Evolutionary conservation across 202 grass and related monocot species (phyloP), one percentile per base, ranked within the genome.

Genomic region (Miscanthus sacchariflorus): DNA sequence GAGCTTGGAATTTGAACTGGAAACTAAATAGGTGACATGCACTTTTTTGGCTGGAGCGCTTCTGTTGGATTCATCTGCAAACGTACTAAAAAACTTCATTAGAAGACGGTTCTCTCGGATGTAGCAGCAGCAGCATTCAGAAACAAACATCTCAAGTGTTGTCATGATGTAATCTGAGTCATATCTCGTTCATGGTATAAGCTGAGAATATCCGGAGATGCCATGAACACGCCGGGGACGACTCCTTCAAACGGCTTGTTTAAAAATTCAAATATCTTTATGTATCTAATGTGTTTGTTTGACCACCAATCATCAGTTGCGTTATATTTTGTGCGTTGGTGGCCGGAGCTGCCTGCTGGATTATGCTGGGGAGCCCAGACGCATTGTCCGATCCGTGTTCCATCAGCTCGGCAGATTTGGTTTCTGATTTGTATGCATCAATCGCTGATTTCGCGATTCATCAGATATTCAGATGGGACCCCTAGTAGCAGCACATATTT

Each of bases 141-240:
- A 79, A 85, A 46, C 1, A 24, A 4, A 50, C 4, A 83, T 58
- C 18, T 77, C 36, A 19, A 42, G 12, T 59, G 7, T 83, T 83
- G 24, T 54, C 54, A 19, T 83, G 73, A 3, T n/a, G 4, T 61
- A 43, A 83, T 21, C 81, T 4, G 50, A 44, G 54, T 63, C 5
- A 59, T 21, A 35, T 50, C 44, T 83, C 74, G 49, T 72, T 79
- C 54, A 73, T 83, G 67, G 79, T 19, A 83, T 74, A 67, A 67
- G 0, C 23, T 49, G 44, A 83, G 80, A 46, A 87, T 87, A 87
- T 90, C 56, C 84, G 52, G 50, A 35, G 43, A 7, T 54, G 67
- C 28, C 54, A 64, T 36, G 35, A 45, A 18, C 52, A 28, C 6
- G 30, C 24, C 17, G 28, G 25, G 18, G 23, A 67, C 66, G 68